These are phyloP conservation scores for Globisporangium barbulae DNA, from an alignment of 352 stramenopile species.

Conservation along the genomic window DNA sequence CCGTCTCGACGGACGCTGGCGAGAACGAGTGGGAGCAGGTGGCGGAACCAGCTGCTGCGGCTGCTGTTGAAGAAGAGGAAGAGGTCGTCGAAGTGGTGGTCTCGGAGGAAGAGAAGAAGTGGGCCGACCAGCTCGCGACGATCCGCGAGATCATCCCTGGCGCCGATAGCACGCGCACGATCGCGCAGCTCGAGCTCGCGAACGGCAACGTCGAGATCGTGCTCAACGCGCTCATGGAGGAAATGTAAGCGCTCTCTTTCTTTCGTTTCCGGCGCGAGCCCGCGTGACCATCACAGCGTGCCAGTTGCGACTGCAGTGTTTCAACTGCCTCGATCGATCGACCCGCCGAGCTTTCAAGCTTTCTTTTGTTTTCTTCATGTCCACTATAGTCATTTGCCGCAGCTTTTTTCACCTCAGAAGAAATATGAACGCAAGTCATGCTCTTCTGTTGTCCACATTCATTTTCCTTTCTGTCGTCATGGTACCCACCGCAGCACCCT, in stretches of 20 bases:
- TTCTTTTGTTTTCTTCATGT: neutral
- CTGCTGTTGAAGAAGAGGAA: constrained; percentile 22
- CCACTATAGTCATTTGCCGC: neutral
- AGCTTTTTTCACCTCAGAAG: neutral
- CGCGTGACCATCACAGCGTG: neutral
- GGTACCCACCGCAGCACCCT: neutral
- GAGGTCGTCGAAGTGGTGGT: constrained; percentile 27
- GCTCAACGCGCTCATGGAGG: constrained; percentile 10
- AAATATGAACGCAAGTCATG: neutral
- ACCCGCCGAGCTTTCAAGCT: neutral
- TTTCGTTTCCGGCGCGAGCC: neutral
- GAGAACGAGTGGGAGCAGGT: constrained; percentile 64
- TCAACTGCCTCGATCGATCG: neutral
- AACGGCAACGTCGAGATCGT: constrained; percentile 5
- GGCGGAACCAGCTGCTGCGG: constrained; percentile 20
- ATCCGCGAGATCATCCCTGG: constrained; percentile 71
- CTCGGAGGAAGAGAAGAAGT: constrained; percentile 71
- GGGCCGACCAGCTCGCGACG: constrained; percentile 56
- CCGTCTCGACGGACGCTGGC: constrained; percentile 12
- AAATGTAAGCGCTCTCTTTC: neutral
- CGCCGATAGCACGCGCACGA: constrained; percentile 38
- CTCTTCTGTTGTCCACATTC: neutral
- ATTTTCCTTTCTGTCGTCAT: neutral
- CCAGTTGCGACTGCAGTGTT: too few species aligned
- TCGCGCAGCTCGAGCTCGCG: constrained; percentile 59